Percentiles rank a stretch among this genome's conserved stretches.
Conservation (phyloP, 495 filamentous ascomycete genomes). For the Paragyromitra xinjiangensis region DNA sequence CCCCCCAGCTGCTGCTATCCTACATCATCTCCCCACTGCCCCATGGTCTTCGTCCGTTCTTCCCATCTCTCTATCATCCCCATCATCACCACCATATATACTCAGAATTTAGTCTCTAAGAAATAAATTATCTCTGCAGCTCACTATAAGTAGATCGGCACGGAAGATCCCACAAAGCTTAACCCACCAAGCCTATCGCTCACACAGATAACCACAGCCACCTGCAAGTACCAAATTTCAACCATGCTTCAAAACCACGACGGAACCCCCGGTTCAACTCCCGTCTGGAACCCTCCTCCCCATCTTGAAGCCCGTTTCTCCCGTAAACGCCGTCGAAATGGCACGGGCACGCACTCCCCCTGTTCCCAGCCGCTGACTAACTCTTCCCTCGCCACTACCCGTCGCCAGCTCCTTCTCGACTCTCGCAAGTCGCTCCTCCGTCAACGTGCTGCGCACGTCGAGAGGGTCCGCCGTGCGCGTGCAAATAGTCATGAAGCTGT, state of each 20-base stretch:
- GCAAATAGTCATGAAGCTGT: constrained; percentile 78
- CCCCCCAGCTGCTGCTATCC: constrained; percentile 2
- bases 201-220: constrained; percentile 7
- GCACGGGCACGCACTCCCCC: constrained; percentile 47
- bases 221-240: neutral
- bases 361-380: constrained; percentile 32
- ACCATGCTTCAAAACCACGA: constrained; percentile 51
- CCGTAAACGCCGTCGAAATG: constrained; percentile 51
- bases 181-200: constrained; percentile 2
- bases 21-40: constrained; percentile 15
- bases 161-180: constrained; percentile 24
- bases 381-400: constrained; percentile 54
- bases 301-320: constrained; percentile 56
- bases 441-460: constrained; percentile 91
- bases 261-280: constrained; percentile 40
- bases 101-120: neutral
- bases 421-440: constrained; percentile 91
- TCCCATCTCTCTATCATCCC: neutral
- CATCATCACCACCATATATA: constrained; percentile 1
- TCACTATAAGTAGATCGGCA: constrained; percentile 10
- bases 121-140: constrained; percentile 14
- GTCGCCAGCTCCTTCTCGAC: constrained; percentile 70
- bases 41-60: constrained; percentile 4
- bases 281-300: constrained; percentile 54
- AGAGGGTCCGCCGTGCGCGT: constrained; percentile 94